Base-by-base conservation (phyloP, 306 rosid species). In the Cyclanthera cordifolia region DNA sequence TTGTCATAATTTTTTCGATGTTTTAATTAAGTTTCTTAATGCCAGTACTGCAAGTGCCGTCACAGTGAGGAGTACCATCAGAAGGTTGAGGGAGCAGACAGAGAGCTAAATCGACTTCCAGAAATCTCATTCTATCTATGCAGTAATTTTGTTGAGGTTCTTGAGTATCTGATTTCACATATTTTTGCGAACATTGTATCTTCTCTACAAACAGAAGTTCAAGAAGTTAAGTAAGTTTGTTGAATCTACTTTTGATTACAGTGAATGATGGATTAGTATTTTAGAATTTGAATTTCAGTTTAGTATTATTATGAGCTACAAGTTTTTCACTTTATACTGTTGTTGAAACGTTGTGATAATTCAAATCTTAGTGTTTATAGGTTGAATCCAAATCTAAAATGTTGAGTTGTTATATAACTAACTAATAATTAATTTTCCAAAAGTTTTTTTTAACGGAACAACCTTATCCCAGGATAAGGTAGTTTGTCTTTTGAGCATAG, bases 31-130 rank as follows among this genome's bases (percentile, higher is more conserved):
- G n/a, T 45, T 54, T 39, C 24, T 43, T 24, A 15, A 37, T 34
- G 61, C 41, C 74, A 71, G 74, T 56, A 90, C 95, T 15, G 95
- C 91, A 4, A 81, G 87, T 78, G 96, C 92, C 34, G 96, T 86
- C 53, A 89, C 76, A 4, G 90, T 85, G 12, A 67, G 96, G 72
- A 86, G 96, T 75, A 86, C 93, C 52, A 86, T 89, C 48, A 76
- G 93, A 47, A 81, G 96, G 93, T 80, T 86, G 81, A 84, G 90
- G 79, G 96, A 89, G 87, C 90, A 89, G 86, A 89, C 96, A 0
- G 88, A 86, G 79, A 73, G 88, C 73, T 90, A 17, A 73, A 57
- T 55, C n/a, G 16, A 14, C 72, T 23, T 9, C 41, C 30, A 23
- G 23, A 25, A 49, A 30, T 17, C 1, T 67, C 4, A 1, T 50